phyloP scores from a whole-genome alignment of 2,329 filamentous ascomycete genomes.

The Aspergillus alliaceus region DNA sequence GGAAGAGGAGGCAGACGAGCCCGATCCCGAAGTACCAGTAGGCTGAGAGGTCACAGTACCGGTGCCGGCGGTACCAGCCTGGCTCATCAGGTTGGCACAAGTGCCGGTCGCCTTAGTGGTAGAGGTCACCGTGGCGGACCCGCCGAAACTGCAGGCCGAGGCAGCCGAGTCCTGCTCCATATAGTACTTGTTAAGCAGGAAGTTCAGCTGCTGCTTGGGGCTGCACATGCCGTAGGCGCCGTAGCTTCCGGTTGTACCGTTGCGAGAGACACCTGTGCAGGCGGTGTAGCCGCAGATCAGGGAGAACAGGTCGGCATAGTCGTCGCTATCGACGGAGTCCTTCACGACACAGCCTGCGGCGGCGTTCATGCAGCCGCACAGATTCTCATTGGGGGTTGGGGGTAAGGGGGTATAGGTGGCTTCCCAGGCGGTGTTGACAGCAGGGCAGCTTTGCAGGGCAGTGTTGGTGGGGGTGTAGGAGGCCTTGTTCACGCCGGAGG shows the following conservation, averaged over 20 bases:
- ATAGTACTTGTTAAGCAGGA: constrained; percentile 48
- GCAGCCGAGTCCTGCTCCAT: constrained; percentile 35
- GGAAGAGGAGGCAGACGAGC: constrained; percentile 14
- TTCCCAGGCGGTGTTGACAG: constrained; percentile 63
- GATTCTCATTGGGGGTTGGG: constrained; percentile 70
- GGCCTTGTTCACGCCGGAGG: constrained; percentile 62
- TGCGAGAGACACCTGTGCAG: constrained; percentile 41
- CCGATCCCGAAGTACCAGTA: constrained; percentile 25
- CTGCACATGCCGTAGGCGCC: constrained; percentile 50
- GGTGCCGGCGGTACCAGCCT: constrained; percentile 41
- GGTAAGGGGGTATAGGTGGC: constrained; percentile 66
- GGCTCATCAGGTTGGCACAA: constrained; percentile 39
- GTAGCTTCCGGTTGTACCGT: constrained; percentile 43
- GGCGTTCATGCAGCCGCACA: constrained; percentile 82
- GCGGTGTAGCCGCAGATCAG: constrained; percentile 41
- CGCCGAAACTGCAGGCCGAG: constrained; percentile 44
- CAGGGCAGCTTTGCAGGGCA: constrained; percentile 69
- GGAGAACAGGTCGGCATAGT: constrained; percentile 60
- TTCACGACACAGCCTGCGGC: constrained; percentile 69
- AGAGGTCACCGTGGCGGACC: constrained; percentile 40
- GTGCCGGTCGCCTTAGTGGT: constrained; percentile 35
- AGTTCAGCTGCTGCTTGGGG: constrained; percentile 43
- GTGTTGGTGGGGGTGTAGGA: constrained; percentile 73
- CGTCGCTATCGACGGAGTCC: constrained; percentile 26
- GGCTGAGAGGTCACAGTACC: constrained; percentile 40